These are phyloP conservation scores for Allium sativum DNA, from an alignment of 106 monocot genomes.

Conservation along the genomic window DNA sequence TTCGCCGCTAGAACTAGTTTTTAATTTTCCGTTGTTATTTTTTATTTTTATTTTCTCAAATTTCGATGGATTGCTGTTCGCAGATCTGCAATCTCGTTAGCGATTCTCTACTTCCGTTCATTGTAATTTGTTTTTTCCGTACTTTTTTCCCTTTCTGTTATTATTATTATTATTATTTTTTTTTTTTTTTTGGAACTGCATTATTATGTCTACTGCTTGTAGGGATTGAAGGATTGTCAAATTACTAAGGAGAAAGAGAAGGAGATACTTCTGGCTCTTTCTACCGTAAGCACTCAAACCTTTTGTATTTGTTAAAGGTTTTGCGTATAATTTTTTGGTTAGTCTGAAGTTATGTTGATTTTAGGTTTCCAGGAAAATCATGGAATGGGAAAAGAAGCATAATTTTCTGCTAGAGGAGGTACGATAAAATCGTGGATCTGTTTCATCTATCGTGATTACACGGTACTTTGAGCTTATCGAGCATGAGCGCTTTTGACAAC, in stretches of 20 bases:
- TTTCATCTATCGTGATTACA: too few species aligned
- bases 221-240: slow-evolving; percentile 8
- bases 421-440: neutral
- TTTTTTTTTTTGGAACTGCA: neutral
- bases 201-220: neutral
- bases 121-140: neutral
- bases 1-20: too few species aligned
- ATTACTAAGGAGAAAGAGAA: slow-evolving; percentile 30
- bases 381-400: slow-evolving; percentile 11
- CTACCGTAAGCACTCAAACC: slow-evolving; percentile 18
- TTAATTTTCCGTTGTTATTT: too few species aligned
- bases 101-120: slow-evolving; percentile 2
- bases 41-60: too few species aligned
- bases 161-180: neutral
- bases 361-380: slow-evolving; percentile 22
- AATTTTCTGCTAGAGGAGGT: slow-evolving; percentile 3
- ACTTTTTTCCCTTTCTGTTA: neutral
- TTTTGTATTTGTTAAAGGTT: neutral
- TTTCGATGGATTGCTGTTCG: neutral
- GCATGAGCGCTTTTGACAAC: too few species aligned
- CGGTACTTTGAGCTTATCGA: too few species aligned
- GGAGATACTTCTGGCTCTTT: slow-evolving; percentile 47
- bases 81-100: slow-evolving; percentile 4
- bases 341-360: neutral
- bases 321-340: too few species aligned